These are phyloP conservation scores for Gleditsia sinensis DNA, from an alignment of 306 rosid genomes.

Conservation along the genomic window DNA sequence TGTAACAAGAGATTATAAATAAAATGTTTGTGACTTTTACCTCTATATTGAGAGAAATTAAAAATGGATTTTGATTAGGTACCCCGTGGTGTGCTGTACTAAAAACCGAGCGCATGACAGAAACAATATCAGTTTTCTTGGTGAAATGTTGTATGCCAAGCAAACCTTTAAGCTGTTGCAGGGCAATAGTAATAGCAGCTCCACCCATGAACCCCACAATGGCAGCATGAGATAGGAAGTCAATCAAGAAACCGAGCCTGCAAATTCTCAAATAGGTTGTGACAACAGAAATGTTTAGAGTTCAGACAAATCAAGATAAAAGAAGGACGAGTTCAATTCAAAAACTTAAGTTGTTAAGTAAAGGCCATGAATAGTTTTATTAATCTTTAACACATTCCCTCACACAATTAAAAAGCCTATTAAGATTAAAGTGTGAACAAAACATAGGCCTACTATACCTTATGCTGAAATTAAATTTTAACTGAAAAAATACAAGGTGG, in stretches of 20 bases:
- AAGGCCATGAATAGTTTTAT: too few relatives aligned
- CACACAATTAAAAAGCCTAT: too few relatives aligned
- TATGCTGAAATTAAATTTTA: too few relatives aligned
- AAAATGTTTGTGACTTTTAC: neutral
- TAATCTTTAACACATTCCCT: too few relatives aligned
- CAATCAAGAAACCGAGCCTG: constrained; percentile 91
- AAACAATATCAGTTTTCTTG: constrained; percentile 70
- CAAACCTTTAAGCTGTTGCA: constrained; percentile 90
- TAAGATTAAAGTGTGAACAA: too few relatives aligned
- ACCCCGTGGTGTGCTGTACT: constrained; percentile 70
- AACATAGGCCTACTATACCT: too few relatives aligned
- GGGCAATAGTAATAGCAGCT: constrained; percentile 80
- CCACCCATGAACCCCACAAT: constrained; percentile 95
- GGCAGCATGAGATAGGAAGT: constrained; percentile 87
- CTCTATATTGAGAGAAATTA: neutral
- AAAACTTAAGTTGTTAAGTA: too few relatives aligned
- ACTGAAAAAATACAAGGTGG: too few relatives aligned
- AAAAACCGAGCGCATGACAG: constrained; percentile 71
- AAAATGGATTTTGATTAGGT: neutral
- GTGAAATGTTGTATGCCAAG: constrained; percentile 68
- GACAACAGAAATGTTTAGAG: too few relatives aligned
- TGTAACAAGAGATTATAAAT: constrained; percentile 37
- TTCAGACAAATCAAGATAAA: too few relatives aligned
- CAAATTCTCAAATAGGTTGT: neutral
- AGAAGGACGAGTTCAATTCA: too few relatives aligned